Percentiles rank a stretch among this genome's conserved stretches.
Evolutionary conservation across 176 grass and related monocot genomes (phyloP).

Genomic region (Juncus inflexus): DNA sequence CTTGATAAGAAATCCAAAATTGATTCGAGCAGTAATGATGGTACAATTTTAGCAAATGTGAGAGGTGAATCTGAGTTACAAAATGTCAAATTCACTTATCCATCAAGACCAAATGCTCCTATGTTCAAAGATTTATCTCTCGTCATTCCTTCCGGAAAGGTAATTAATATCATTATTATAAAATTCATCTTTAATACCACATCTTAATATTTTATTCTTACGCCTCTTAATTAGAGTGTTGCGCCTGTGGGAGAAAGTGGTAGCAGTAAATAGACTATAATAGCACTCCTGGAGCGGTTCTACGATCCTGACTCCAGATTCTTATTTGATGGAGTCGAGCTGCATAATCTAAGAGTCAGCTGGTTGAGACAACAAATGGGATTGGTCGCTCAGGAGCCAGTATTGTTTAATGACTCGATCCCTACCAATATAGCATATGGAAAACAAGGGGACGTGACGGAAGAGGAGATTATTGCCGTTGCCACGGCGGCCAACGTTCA

Average conservation of each 20-base stretch:
- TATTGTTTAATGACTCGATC: conserved; percentile 73
- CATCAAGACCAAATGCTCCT: conserved; percentile 47
- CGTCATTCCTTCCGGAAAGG: conserved; percentile 68
- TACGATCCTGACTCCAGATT: conserved; percentile 66
- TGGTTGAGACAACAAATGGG: conserved; percentile 66
- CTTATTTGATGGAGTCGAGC: conserved; percentile 49
- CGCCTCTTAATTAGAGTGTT: conserved; percentile 35
- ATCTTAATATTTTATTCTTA: no score
- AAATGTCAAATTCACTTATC: conserved; percentile 66
- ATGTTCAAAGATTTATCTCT: conserved; percentile 64
- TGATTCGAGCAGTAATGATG: conserved; percentile 60
- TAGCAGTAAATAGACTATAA: conserved; percentile 69
- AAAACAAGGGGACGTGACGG: conserved; percentile 50
- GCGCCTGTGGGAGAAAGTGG: conserved; percentile 77
- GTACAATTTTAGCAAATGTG: conserved; percentile 30
- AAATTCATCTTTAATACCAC: not conserved
- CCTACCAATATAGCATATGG: conserved; percentile 75
- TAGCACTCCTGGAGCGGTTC: conserved; percentile 61
- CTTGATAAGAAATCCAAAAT: conserved; percentile 61
- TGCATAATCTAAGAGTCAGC: conserved; percentile 42
- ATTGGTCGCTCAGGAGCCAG: conserved; percentile 68
- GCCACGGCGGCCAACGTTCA: conserved; percentile 63
- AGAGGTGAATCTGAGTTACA: conserved; percentile 62
- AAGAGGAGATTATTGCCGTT: conserved; percentile 58
- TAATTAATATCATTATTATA: conserved; percentile 13